Evolutionary conservation across 257 asterid genomes (phyloP).

Genomic region (Petunia secreta): DNA sequence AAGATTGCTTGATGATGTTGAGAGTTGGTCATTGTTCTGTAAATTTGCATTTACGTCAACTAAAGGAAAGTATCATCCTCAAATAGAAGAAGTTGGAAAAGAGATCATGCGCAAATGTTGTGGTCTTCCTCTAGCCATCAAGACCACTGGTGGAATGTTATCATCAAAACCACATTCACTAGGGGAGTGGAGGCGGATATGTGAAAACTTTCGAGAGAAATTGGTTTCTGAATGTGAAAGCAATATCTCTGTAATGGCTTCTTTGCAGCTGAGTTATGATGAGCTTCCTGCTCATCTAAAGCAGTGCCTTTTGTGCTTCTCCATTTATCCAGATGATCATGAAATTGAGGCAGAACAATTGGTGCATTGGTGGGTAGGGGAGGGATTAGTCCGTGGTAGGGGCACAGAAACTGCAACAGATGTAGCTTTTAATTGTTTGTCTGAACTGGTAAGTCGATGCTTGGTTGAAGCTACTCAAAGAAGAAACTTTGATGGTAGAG

Average conservation of each 20-base stretch:
- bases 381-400: conserved; percentile 34
- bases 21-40: conserved; percentile 36
- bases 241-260: conserved; percentile 28
- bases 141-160: conserved; percentile 36
- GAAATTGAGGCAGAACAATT: conserved; percentile 34
- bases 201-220: conserved; percentile 22
- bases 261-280: conserved; percentile 40
- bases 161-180: conserved; percentile 15
- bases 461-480: conserved; percentile 30
- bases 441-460: conserved; percentile 36
- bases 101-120: conserved; percentile 34
- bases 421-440: conserved; percentile 25
- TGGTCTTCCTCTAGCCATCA: conserved; percentile 44
- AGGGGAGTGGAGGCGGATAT: conserved; percentile 27
- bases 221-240: conserved; percentile 17
- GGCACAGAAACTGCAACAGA: conserved; percentile 31
- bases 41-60: conserved; percentile 29
- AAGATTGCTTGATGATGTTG: conserved; percentile 26
- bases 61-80: neutral
- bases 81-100: conserved; percentile 27
- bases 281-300: conserved; percentile 39
- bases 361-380: conserved; percentile 38
- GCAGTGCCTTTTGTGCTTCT: conserved; percentile 34
- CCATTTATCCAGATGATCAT: conserved; percentile 40
- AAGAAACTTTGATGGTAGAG: conserved; percentile 35